phyloP scores from a whole-genome alignment of 768 basidiomycete species.

The Auriscalpium orientale region DNA sequence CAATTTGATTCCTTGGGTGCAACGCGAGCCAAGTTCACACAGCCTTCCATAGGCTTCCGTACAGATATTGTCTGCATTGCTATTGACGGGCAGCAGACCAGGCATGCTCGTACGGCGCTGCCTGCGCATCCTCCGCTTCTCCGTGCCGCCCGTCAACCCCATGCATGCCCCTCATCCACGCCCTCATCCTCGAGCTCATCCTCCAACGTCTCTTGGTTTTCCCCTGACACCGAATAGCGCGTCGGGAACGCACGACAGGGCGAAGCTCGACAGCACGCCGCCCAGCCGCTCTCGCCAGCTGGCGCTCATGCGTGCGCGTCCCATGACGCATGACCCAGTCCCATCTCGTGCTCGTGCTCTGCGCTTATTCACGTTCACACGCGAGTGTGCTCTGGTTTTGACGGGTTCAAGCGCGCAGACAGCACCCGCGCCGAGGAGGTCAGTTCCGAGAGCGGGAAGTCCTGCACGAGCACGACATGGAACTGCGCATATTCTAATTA shows the following conservation, averaged over 20 bases:
- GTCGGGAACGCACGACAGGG: slow-evolving; percentile 40
- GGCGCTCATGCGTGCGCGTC: slow-evolving; percentile 40
- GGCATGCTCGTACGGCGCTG: slow-evolving; percentile 82
- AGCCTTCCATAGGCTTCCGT: no score
- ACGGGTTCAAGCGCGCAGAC: slow-evolving; percentile 87
- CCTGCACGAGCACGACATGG: slow-evolving; percentile 79
- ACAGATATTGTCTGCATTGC: no score
- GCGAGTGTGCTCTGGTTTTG: slow-evolving; percentile 65
- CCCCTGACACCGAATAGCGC: slow-evolving; percentile 37
- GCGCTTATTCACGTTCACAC: slow-evolving; percentile 77
- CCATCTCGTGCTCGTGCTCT: slow-evolving; percentile 28
- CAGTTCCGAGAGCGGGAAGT: slow-evolving; percentile 72
- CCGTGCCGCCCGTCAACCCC: no score
- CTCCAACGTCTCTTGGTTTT: no score
- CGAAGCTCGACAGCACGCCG: slow-evolving; percentile 46
- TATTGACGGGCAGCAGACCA: slow-evolving; percentile 59
- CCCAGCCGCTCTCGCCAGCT: slow-evolving; percentile 74
- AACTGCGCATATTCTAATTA: slow-evolving; percentile 88
- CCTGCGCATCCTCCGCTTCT: slow-evolving; percentile 33
- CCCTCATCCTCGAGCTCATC: slow-evolving; percentile 35
- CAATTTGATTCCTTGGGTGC: no score
- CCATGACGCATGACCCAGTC: slow-evolving; percentile 10
- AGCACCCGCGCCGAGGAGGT: slow-evolving; percentile 87
- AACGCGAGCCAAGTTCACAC: no score
- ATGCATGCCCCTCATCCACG: slow-evolving; percentile 31